Evolutionary conservation across 805 yeast genomes (phyloP), one percentile per base, ranked within the genome.

Genomic region (Starmerella sp.): DNA sequence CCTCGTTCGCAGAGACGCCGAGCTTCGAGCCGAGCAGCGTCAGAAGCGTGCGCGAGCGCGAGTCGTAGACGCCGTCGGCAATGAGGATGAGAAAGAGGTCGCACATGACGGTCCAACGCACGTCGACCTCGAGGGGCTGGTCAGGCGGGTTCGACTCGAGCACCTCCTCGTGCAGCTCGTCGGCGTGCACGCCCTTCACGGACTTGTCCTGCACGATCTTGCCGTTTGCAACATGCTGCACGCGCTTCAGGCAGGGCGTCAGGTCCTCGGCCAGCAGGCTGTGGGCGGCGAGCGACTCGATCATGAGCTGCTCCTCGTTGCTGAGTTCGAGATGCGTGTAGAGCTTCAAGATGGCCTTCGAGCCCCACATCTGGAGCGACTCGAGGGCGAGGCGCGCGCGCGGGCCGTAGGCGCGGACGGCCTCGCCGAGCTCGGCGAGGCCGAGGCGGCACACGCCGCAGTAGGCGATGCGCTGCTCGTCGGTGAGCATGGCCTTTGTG

Each of bases 51-150:
- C 97, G 75, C 7, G 97, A 89, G 38, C 99, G 76, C 5, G 96
- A 71, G 68, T 93, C 99, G 66, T 88, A 95, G 54, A 81, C 78
- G 0, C 95, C 88, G 57, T 89, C 95, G 51, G 89, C 82, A 15
- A 93, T 71, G 2, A 91, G 72, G 9, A 86, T 75, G 43, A 93
- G 73, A 65, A 91, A 91, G 48, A 93, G 71, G 67, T 93, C 98
- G 70, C 98, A 95, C 6, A 93, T 73, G 13, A 91, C 78, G 0
- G 96, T 90, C 98, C 98, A 95, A 34, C 90, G 80, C 28, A 93
- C 77, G 63, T 90, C 96, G 53, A 86, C 76, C 31, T 82, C 79
- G 7, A 83, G 36, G 3, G 51, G 42, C 38, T 17, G 30, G 22
- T 35, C 34, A 10, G 45, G 15, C 17, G 37, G 28, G 17, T 7